A percentile compares a stretch with the other conserved stretches of the same genome.
Conservation (phyloP, 768 basidiomycete species). For the Cantharellus anzutake region DNA sequence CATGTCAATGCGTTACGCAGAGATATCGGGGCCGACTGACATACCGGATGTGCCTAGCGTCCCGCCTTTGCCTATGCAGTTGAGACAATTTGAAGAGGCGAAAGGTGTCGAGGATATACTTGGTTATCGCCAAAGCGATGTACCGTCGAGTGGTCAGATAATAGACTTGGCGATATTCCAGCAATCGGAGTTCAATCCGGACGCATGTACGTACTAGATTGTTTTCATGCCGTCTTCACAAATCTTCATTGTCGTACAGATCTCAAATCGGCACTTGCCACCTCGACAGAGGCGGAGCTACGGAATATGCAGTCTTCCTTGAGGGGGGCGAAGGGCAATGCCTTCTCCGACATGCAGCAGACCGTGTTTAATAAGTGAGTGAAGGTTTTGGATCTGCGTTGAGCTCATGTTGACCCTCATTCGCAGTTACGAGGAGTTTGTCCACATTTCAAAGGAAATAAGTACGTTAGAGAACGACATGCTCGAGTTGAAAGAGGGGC, state of each 20-base stretch:
- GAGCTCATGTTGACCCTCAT: conserved; percentile 15
- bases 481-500: conserved; percentile 85
- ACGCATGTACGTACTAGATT: conserved; percentile 45
- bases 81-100: conserved; percentile 16
- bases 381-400: background rate
- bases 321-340: conserved; percentile 46
- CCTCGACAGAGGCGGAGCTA: conserved; percentile 70
- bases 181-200: conserved; percentile 69
- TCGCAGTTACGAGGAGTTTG: conserved; percentile 77
- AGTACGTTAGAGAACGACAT: conserved; percentile 92
- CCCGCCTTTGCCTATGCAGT: conserved; percentile 16
- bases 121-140: conserved; percentile 10
- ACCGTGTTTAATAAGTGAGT: conserved; percentile 88
- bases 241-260: conserved; percentile 23
- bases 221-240: background rate
- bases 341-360: conserved; percentile 62
- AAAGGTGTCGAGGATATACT: conserved; percentile 31
- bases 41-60: conserved; percentile 42
- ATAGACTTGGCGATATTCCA: conserved; percentile 45
- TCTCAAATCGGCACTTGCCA: conserved; percentile 72
- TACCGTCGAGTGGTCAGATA: conserved; percentile 36
- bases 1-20: conserved; percentile 87
- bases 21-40: conserved; percentile 45
- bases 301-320: conserved; percentile 60
- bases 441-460: conserved; percentile 93